Percentiles rank a stretch among this genome's conserved stretches.
Conservation (phyloP, 2,329 filamentous ascomycete species). For the Talaromyces atroroseus region DNA sequence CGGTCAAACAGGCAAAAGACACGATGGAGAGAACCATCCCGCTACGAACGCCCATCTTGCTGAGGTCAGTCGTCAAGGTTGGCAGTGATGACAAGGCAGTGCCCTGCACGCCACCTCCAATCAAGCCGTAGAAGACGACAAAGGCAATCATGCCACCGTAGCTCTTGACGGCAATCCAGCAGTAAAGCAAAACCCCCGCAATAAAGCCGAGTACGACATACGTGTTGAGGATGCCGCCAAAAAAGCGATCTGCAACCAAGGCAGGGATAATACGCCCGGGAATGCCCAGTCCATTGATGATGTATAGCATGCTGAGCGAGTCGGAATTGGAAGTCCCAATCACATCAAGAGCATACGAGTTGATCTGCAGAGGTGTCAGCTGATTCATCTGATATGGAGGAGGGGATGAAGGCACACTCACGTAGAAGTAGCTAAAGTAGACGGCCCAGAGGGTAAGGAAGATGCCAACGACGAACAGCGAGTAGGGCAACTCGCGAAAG, state of each 20-base stretch:
- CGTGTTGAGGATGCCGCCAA: constrained; percentile 28
- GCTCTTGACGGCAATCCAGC: constrained; percentile 10
- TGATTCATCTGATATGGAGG: constrained; percentile 11
- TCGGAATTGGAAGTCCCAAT: constrained; percentile 40
- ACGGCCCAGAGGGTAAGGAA: constrained; percentile 13
- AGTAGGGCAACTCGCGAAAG: constrained; percentile 9
- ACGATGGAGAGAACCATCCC: constrained; percentile 53
- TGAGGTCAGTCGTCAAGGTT: constrained; percentile 48
- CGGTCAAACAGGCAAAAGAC: constrained; percentile 49
- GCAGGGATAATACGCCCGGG: constrained; percentile 8
- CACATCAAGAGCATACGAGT: constrained; percentile 41
- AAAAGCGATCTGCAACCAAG: constrained; percentile 2
- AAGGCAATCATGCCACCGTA: constrained; percentile 9
- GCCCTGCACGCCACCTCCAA: constrained; percentile 3
- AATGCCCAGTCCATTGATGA: constrained; percentile 11
- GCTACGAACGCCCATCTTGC: constrained; percentile 50
- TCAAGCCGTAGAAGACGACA: constrained; percentile 11
- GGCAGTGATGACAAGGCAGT: constrained; percentile 60
- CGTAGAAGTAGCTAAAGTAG: constrained; percentile 15
- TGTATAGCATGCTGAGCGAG: constrained; percentile 10
- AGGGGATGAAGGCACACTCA: constrained; percentile 22
- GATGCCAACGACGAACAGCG: constrained; percentile 9
- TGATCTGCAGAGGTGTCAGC: constrained; percentile 7
- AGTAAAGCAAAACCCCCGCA: constrained; percentile 16
- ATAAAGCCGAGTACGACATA: constrained; percentile 1